Evolutionary conservation across 2,329 filamentous ascomycete genomes (phyloP).

Genomic region (Beauveria rudraprayagi): DNA sequence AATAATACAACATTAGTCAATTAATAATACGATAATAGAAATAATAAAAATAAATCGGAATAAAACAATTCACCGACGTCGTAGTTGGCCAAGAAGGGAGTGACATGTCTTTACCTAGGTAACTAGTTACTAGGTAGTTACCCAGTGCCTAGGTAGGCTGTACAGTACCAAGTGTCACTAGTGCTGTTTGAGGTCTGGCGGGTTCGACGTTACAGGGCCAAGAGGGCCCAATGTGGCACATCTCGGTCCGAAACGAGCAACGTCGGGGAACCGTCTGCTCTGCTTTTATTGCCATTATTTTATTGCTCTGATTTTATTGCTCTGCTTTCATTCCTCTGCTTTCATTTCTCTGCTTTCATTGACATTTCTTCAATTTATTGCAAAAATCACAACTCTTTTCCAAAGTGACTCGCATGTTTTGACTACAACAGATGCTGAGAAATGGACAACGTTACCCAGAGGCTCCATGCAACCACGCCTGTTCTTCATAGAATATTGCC

Average conservation of each 20-base stretch:
- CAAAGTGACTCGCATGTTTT: no score
- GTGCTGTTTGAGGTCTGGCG: conserved; percentile 5
- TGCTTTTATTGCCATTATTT: neutral
- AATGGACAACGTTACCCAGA: no score
- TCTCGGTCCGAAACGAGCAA: conserved; percentile 1
- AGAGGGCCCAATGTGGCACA: neutral
- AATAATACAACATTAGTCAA: no score
- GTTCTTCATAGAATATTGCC: no score
- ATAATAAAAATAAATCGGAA: neutral
- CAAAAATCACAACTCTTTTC: no score
- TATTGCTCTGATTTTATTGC: no score
- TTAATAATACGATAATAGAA: neutral
- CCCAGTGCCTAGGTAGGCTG: neutral
- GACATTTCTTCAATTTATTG: no score
- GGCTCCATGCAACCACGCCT: no score
- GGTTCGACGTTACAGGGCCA: neutral
- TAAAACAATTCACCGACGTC: neutral
- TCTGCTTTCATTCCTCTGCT: neutral
- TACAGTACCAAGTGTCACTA: neutral
- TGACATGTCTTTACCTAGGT: no score
- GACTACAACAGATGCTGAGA: no score
- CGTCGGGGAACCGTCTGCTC: neutral
- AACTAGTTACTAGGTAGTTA: no score
- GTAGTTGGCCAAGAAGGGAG: neutral
- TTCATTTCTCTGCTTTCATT: neutral